phyloP scores from a whole-genome alignment of 768 basidiomycete genomes.

The Rhodocollybia butyracea region DNA sequence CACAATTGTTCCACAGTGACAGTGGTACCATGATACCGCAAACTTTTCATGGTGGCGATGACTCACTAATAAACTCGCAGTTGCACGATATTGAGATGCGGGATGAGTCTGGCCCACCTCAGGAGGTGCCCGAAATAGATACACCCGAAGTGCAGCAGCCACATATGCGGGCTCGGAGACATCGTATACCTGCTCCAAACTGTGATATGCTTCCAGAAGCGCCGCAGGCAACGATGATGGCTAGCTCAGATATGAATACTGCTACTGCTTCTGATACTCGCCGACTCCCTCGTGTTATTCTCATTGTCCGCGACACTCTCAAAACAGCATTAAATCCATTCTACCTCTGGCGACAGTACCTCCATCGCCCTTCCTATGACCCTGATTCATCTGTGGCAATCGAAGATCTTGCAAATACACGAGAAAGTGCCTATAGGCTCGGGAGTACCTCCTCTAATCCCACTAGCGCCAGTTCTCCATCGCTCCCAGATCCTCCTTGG shows the following conservation, averaged over 20 bases:
- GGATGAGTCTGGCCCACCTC: too few relatives aligned
- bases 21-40: too few relatives aligned
- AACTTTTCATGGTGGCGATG: too few relatives aligned
- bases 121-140: too few relatives aligned
- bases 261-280: neutral
- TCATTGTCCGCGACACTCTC: neutral
- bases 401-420: constrained; percentile 1
- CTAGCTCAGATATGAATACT: neutral
- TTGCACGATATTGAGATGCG: too few relatives aligned
- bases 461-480: neutral
- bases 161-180: too few relatives aligned
- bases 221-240: neutral
- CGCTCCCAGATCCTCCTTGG: neutral
- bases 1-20: too few relatives aligned
- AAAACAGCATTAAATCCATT: neutral
- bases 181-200: neutral
- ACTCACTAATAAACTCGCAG: too few relatives aligned
- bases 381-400: neutral
- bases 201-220: neutral
- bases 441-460: neutral
- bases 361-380: neutral
- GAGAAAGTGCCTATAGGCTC: constrained; percentile 2
- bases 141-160: too few relatives aligned
- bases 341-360: neutral
- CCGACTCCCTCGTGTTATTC: neutral